These are phyloP conservation scores for Ceratocystiopsis sp. DNA, from an alignment of 2,329 filamentous ascomycete species.

Conservation along the genomic window DNA sequence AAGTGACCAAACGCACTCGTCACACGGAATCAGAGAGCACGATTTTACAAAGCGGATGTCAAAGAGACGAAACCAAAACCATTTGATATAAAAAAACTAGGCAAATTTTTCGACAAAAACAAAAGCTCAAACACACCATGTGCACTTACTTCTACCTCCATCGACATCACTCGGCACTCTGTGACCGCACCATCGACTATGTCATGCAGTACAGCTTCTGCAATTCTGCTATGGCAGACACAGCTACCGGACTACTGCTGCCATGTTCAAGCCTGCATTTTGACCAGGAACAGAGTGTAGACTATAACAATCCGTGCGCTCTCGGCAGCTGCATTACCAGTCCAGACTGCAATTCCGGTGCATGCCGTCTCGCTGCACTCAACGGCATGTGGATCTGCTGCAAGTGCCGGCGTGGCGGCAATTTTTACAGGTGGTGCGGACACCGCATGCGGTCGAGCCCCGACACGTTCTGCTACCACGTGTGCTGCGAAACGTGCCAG, in stretches of 20 bases:
- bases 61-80: neutral
- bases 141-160: constrained; percentile 33
- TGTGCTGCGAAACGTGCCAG: constrained; percentile 27
- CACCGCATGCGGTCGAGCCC: constrained; percentile 28
- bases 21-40: too few species aligned
- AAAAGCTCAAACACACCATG: constrained; percentile 18
- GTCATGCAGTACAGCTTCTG: constrained; percentile 10
- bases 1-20: too few species aligned
- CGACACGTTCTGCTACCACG: constrained; percentile 34
- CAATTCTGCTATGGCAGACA: constrained; percentile 5
- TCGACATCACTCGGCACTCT: constrained; percentile 23
- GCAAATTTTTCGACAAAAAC: neutral
- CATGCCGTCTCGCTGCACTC: constrained; percentile 31
- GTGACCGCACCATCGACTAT: constrained; percentile 6
- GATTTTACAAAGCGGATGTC: too few species aligned
- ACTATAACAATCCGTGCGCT: constrained; percentile 26
- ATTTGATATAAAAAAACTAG: neutral
- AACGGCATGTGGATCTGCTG: constrained; percentile 33
- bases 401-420: constrained; percentile 27
- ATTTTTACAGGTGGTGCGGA: constrained; percentile 27
- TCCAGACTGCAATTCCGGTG: constrained; percentile 28
- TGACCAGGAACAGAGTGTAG: constrained; percentile 16
- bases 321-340: constrained; percentile 27
- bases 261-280: constrained; percentile 17
- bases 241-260: constrained; percentile 2